Conservation (phyloP, 2,329 filamentous ascomycete genomes). For the Talaromyces sp. region DNA sequence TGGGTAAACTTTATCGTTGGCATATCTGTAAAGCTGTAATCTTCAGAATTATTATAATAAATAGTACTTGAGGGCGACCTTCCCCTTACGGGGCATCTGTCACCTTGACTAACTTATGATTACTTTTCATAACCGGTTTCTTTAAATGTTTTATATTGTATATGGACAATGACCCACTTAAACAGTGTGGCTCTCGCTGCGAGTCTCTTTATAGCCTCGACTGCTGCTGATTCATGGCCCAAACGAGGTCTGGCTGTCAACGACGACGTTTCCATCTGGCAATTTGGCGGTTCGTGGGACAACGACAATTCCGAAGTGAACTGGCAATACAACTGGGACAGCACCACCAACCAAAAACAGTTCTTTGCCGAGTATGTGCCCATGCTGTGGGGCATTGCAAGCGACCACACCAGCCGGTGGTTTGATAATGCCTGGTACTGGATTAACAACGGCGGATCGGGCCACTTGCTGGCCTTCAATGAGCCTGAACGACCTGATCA, state of each 20-base stretch:
- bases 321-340: slow-evolving; percentile 44
- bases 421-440: slow-evolving; percentile 25
- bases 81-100: too few species aligned
- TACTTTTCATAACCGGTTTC: background rate
- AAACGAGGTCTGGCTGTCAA: slow-evolving; percentile 7
- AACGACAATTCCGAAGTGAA: background rate
- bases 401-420: slow-evolving; percentile 27
- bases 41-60: background rate
- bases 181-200: background rate
- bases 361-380: slow-evolving; percentile 37
- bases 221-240: slow-evolving; percentile 4
- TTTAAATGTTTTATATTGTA: background rate
- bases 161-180: background rate
- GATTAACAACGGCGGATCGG: slow-evolving; percentile 25
- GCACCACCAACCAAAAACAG: slow-evolving; percentile 24
- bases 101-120: background rate
- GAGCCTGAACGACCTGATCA: slow-evolving; percentile 39
- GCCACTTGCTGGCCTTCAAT: slow-evolving; percentile 41
- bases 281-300: slow-evolving; percentile 6
- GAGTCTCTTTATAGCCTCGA: background rate
- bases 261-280: slow-evolving; percentile 2
- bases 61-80: too few species aligned
- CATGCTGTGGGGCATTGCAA: slow-evolving; percentile 39
- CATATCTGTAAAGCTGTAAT: too few species aligned
- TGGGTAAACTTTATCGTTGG: too few species aligned